phyloP scores from a whole-genome alignment of 352 stramenopile species.

The Hyaloperonospora brassicae region DNA sequence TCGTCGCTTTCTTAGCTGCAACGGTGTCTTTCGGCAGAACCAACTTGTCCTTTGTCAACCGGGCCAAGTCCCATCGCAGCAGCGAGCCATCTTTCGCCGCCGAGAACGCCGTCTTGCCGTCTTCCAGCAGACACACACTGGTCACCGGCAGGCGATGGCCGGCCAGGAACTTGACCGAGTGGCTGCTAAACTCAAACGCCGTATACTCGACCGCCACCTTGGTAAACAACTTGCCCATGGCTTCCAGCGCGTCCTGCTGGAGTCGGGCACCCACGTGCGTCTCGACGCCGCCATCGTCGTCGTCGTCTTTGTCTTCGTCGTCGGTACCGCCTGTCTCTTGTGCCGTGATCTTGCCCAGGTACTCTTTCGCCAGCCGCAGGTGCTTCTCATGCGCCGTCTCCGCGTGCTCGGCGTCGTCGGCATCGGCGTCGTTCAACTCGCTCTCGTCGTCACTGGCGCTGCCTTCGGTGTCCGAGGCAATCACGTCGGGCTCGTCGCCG shows the following conservation, averaged over 20 bases:
- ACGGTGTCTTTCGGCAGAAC: constrained; percentile 55
- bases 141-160: constrained; percentile 81
- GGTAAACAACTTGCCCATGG: constrained; percentile 85
- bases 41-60: constrained; percentile 69
- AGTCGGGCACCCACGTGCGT: constrained; percentile 69
- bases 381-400: constrained; percentile 87
- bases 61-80: constrained; percentile 81
- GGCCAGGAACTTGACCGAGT: constrained; percentile 73
- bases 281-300: constrained; percentile 49
- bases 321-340: constrained; percentile 42
- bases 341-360: constrained; percentile 75
- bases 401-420: constrained; percentile 50
- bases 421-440: constrained; percentile 18
- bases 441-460: constrained; percentile 31
- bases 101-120: constrained; percentile 87
- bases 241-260: constrained; percentile 77
- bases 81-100: constrained; percentile 90
- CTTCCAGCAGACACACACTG: constrained; percentile 78
- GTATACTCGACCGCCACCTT: constrained; percentile 66
- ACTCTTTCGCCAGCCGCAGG: constrained; percentile 83
- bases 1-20: constrained; percentile 34
- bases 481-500: constrained; percentile 42
- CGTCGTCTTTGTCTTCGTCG: constrained; percentile 11
- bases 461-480: constrained; percentile 67
- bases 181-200: constrained; percentile 74